These are phyloP conservation scores for Globisporangium barbulae DNA, from an alignment of 352 stramenopile species.

Conservation along the genomic window DNA sequence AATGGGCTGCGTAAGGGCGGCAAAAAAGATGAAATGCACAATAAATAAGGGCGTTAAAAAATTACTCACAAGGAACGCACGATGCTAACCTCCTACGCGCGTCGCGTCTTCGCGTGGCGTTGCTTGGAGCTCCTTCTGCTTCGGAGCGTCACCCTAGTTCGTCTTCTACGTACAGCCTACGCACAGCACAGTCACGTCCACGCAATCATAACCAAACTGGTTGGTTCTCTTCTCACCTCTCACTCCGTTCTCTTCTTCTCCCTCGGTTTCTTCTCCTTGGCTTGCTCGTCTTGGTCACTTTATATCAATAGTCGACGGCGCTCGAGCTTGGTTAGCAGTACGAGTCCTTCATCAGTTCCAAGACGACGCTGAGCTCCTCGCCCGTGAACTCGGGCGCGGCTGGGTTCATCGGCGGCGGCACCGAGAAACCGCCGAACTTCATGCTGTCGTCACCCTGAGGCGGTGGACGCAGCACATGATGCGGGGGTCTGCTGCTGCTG, in stretches of 20 bases:
- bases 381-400: conserved; percentile 69
- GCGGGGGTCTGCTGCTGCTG: conserved; percentile 28
- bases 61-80: not conserved
- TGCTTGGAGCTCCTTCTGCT: not conserved
- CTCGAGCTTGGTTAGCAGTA: conserved; percentile 25
- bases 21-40: no score
- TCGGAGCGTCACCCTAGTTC: not conserved
- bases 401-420: conserved; percentile 62
- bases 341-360: conserved; percentile 82
- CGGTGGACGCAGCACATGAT: conserved; percentile 61
- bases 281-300: conserved; percentile 10
- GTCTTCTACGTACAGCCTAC: conserved; percentile 10
- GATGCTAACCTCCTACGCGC: not conserved
- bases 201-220: not conserved
- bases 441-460: conserved; percentile 38
- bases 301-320: conserved; percentile 8
- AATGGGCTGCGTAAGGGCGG: no score
- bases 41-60: conserved; percentile 8
- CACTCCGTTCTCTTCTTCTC: not conserved
- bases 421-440: conserved; percentile 49
- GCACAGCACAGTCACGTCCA: conserved; percentile 10
- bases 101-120: not conserved
- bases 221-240: not conserved
- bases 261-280: not conserved
- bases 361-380: conserved; percentile 71